Evolutionary conservation across 108 stramenopile species (phyloP), one percentile per base, ranked within the genome.

Genomic region (Skeletonema costatum): DNA sequence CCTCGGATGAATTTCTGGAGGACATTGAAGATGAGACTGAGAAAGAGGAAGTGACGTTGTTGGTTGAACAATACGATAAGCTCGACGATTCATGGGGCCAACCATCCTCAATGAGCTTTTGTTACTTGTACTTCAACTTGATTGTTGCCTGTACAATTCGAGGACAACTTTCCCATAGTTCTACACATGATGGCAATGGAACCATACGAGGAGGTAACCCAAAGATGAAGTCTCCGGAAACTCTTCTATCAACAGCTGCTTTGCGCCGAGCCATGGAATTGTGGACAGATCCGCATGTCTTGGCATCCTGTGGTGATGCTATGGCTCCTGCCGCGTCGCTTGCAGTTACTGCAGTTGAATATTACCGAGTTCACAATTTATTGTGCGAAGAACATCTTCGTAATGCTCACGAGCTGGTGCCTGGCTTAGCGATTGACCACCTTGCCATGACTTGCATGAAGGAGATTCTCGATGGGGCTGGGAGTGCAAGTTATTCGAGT

Each of bases 61-160:
- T 63, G 12, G 11, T 19, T 8, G 62, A 72, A 13, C 19, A 6
- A 46, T 72, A 63, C 32, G 71, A 72, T 63, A 61, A 36, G 5
- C 60, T 72, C 11, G 71, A 70, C 14, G 70, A 41, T n/a, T 32
- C 16, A 11, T 39, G 71, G 36, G n/a, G 46, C 1, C 48, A 56
- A 33, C 71, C 71, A n/a, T 36, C 60, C 9, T 63, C 61, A 9
- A 72, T 72, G 61, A 44, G 39, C 12, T 72, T 36, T 32, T 72
- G 71, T 60, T 72, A 72, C 41, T 31, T 64, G n/a, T 64, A 72
- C 61, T 72, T 63, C 62, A 72, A 61, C 41, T 42, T 72, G 62
- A 30, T 72, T 9, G 35, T 72, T 17, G 71, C 71, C 33, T 61
- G 30, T 31, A 60, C 41, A 0, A 42, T 72, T 19, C 17, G 2